Evolutionary conservation across 1,284 basidiomycete genomes (phyloP), one percentile per base, ranked within the genome.

Genomic region (Sporisorium scitamineum): DNA sequence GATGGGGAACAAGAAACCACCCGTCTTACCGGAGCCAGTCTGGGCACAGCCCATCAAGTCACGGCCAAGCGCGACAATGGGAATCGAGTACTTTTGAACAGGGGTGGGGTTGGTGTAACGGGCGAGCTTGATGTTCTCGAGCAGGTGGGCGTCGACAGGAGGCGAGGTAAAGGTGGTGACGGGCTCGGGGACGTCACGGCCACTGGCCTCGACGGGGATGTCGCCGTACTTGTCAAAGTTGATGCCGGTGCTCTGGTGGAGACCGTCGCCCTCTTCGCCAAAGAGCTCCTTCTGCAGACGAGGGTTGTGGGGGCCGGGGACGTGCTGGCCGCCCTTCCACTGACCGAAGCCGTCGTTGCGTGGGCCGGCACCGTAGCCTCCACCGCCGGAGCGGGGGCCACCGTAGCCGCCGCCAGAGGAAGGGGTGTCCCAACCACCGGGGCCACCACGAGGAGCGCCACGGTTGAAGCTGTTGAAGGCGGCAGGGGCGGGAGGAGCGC

Each of bases 141-240:
- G 89, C 31, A 99, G 90, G 85, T 96, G 92, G 48, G 92, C 90
- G 87, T 99, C 94, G 84, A 99, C 89, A 75, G 95, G 95, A 54
- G 95, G 92, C 84, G 89, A 90, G 62, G 92, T 92, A 88, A 99
- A 99, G 65, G 91, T 90, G 76, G 87, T 90, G 79, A 98, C 91
- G 55, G 96, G 94, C 60, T 98, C 96, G 72, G 97, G 97, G 26
- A 97, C 95, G 79, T 93, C 94, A 70, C 91, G 91, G 79, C 97
- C 97, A 54, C 95, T 97, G 47, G 95, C 96, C 88, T 99, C 97
- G 80, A 99, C 95, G 76, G 97, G 97, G 84, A 99, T 99, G 87
- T 99, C 96, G 86, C 97, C 95, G 86, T 99, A 99, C 88, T 97
- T 97, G 89, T 99, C 97, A 85, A 99, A 99, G 89, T 99, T 99